Base-by-base conservation (phyloP, 2,329 filamentous ascomycete genomes). In the Cladosporium sp. region DNA sequence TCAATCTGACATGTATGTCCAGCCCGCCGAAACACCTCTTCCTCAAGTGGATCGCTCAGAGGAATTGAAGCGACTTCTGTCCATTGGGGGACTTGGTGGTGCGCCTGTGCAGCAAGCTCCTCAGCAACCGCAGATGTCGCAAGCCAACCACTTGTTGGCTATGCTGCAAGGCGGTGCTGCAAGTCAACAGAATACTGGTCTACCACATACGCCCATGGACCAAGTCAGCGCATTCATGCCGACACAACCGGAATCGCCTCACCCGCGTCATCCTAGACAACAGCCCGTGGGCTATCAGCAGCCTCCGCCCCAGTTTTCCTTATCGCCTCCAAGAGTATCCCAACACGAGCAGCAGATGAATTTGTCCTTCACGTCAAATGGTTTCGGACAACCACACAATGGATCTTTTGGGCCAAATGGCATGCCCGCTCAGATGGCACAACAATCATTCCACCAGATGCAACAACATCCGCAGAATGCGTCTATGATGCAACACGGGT, bases 101-200 rank as follows among this genome's bases (percentile, higher is more conserved):
- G 34, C 48, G 7, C 37, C 49, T 37, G 34, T 32, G 10, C 47
- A 42, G 19, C 50, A 45, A 12, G 22, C 49, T 35, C 39, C 24
- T 7, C 37, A 35, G 15, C 55, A 51, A 19, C 36, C 55, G 72
- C 73, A 15, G 74, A 75, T 8, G 62, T 62, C 42, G 49, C 65
- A 78, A 59, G 77, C 78, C 0, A 80, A 78, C 64, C 78, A 78
- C 35, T 75, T 88, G 47, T 72, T 87, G 53, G 78, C 81, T 15
- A 74, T 88, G 62, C 73, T 88, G 40, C 75, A 77, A 60, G 73
- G 74, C 47, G 71, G 71, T 19, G 61, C 71, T 3, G 65, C 68
- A 61, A 24, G 40, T 45, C 45, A 42, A 19, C 55, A 57, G 37
- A 45, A 25, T 32, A 40, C 17, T 24, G 39, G 39, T n/a, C 19